A percentile compares a stretch with the other conserved stretches of the same genome.
phyloP scores from a whole-genome alignment of 2,329 filamentous ascomycete species.

The Elsinoe necatrix region DNA sequence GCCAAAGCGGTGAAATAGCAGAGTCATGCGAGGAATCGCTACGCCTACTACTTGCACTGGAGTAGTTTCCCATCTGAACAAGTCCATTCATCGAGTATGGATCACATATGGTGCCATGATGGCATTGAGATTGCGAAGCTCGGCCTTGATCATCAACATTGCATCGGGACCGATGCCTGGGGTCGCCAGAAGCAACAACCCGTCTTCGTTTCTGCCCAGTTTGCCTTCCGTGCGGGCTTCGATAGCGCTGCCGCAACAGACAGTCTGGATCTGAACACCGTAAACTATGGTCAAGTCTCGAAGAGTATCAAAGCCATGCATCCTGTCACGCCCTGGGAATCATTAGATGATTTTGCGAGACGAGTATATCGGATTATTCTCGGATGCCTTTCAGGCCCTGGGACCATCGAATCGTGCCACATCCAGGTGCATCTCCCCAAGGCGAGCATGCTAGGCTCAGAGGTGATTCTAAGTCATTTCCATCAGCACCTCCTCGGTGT shows the following conservation, averaged over 20 bases:
- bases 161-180: constrained; percentile 60
- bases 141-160: constrained; percentile 41
- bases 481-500: constrained; percentile 22
- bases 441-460: constrained; percentile 57
- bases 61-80: neutral
- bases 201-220: constrained; percentile 50
- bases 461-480: constrained; percentile 43
- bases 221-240: constrained; percentile 51
- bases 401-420: constrained; percentile 13
- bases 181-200: constrained; percentile 56
- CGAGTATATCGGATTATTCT: constrained; percentile 15
- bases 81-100: neutral
- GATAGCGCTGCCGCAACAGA: constrained; percentile 51
- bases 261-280: constrained; percentile 57
- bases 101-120: constrained; percentile 15
- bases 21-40: no score
- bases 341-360: constrained; percentile 12
- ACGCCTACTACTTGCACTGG: no score
- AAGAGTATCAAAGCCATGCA: constrained; percentile 45
- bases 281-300: constrained; percentile 65
- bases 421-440: constrained; percentile 52
- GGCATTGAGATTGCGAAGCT: constrained; percentile 55
- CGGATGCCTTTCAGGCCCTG: constrained; percentile 10
- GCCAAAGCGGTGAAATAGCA: constrained; percentile 1
- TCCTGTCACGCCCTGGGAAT: constrained; percentile 12